These are phyloP conservation scores for Arabidopsis arenosa DNA, from an alignment of 345 rosid genomes.

Conservation along the genomic window DNA sequence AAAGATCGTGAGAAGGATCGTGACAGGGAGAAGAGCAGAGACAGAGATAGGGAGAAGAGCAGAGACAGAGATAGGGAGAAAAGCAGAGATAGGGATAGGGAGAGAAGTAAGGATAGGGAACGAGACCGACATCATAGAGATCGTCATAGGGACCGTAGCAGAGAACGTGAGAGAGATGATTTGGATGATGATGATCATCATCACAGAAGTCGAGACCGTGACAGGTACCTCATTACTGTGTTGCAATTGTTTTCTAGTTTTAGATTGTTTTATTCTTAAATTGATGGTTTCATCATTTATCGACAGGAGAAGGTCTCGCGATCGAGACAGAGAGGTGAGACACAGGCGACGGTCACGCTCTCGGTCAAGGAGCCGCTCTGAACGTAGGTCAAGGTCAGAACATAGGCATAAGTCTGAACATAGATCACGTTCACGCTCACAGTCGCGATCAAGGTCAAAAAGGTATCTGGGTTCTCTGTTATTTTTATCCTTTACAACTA, in stretches of 20 bases:
- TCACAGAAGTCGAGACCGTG: slow-evolving; percentile 59
- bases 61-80: slow-evolving; percentile 43
- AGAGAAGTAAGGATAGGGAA: slow-evolving; percentile 37
- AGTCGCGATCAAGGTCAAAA: slow-evolving; percentile 87
- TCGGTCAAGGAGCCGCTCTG: slow-evolving; percentile 68
- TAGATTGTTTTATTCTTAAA: neutral
- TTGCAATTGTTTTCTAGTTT: neutral
- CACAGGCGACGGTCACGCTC: slow-evolving; percentile 64
- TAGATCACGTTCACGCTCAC: slow-evolving; percentile 49
- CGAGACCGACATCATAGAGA: slow-evolving; percentile 60
- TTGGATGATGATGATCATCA: slow-evolving; percentile 64
- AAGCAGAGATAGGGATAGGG: slow-evolving; percentile 35
- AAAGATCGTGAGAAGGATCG: slow-evolving; percentile 40
- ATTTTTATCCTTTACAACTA: neutral
- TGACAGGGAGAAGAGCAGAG: slow-evolving; percentile 40
- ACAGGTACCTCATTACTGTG: slow-evolving; percentile 55
- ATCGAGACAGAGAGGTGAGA: slow-evolving; percentile 75
- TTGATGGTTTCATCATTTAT: slow-evolving; percentile 22
- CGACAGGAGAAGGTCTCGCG: slow-evolving; percentile 67
- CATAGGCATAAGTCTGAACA: slow-evolving; percentile 49
- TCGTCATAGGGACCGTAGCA: slow-evolving; percentile 63
- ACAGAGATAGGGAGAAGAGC: slow-evolving; percentile 37
- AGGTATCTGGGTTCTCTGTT: slow-evolving; percentile 56
- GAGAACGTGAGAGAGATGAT: slow-evolving; percentile 73
- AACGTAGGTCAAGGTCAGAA: slow-evolving; percentile 72